A percentile compares a stretch with the other conserved stretches of the same genome.
Evolutionary conservation across 129 eudicot genomes (phyloP).

Genomic region (Mikania micrantha): DNA sequence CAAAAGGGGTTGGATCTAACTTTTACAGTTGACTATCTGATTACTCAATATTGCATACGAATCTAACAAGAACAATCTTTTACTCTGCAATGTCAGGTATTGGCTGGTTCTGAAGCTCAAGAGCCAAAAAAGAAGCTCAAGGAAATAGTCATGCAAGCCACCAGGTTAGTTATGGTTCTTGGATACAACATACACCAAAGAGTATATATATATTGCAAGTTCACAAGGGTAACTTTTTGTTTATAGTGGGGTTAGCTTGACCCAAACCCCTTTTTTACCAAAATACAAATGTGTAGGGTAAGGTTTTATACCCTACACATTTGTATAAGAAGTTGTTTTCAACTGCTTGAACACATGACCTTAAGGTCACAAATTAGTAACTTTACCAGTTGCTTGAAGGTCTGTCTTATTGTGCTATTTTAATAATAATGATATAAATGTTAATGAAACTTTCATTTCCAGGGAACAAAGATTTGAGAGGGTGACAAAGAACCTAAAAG

Average conservation of each 20-base stretch:
- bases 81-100: slow-evolving; percentile 39
- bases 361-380: no score
- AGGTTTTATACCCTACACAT: no score
- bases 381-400: no score
- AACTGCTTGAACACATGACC: no score
- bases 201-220: background rate
- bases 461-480: slow-evolving; percentile 94
- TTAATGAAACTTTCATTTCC: no score
- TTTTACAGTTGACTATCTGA: background rate
- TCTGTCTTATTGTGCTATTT: no score
- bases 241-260: background rate
- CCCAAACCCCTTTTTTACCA: background rate
- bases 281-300: no score
- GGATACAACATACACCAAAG: background rate
- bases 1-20: background rate
- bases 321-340: no score
- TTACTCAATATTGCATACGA: background rate
- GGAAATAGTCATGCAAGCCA: slow-evolving; percentile 84
- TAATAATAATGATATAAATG: no score
- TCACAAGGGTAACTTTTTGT: background rate
- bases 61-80: background rate
- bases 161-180: slow-evolving; percentile 46
- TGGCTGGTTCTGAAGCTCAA: slow-evolving; percentile 54
- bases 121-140: slow-evolving; percentile 88
- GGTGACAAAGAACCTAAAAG: slow-evolving; percentile 90